Evolutionary conservation across 768 basidiomycete species (phyloP), one percentile per base, ranked within the genome.

Genomic region (Pleurotus pulmonarius): DNA sequence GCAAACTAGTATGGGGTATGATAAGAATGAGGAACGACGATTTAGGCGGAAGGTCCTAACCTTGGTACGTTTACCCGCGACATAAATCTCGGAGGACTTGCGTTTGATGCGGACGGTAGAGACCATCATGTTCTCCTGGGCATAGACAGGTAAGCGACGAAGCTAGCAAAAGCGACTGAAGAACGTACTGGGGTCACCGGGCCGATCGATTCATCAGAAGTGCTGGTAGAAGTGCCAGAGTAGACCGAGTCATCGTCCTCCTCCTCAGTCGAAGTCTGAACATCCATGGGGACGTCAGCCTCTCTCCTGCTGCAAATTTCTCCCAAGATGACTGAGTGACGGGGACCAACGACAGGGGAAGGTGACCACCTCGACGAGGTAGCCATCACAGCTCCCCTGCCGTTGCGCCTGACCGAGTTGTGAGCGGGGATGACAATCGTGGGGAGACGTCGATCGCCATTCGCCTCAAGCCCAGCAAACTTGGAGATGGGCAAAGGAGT

Each of bases 11-110:
- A 24, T 11, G 15, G 15, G n/a, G 22, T 15, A 26, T 47, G 46
- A 47, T 15, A 53, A 39, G 46, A 20, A 46, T 11, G 44, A 20
- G 20, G 26, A 46, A 29, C 45, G 9, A 12, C 40, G 18, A 26
- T 43, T 52, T 34, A 34, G 29, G 29, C 9, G 2, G 9, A 11
- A 11, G 29, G 3, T 34, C 29, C 60, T 25, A 48, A 73, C 75
- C 68, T 70, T 77, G n/a, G 73, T 69, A 34, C 75, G 71, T 58
- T 77, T 79, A 58, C 73, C 75, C 25, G 60, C 48, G 24, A 61
- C 63, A 9, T 61, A 64, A 26, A 65, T 47, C 40, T 70, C 69
- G 24, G 59, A 57, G 11, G 72, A 71, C 58, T 75, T 75, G 61
- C 75, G 72, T 59, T 76, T 76, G 56, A 70, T 65, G 26, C 70